Conservation (phyloP, 805 yeast species). For the Hanseniaspora hatyaiensis region DNA sequence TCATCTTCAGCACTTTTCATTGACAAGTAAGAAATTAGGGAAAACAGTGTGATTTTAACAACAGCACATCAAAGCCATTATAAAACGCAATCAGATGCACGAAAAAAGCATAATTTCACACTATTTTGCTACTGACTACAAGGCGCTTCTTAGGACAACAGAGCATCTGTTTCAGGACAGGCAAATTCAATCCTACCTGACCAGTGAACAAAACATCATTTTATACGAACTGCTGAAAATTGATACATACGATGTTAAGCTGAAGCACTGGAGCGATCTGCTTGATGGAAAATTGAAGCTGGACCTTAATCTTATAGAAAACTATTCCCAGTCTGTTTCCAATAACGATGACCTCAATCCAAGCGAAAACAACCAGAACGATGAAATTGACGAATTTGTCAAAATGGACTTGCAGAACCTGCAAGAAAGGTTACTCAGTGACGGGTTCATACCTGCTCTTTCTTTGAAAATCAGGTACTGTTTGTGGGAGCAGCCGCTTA, state of each 20-base stretch:
- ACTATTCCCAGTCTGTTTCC: too few species aligned
- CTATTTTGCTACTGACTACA: slow-evolving; percentile 27
- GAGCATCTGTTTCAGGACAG: slow-evolving; percentile 31
- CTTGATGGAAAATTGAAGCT: slow-evolving; percentile 7
- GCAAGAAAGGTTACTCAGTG: slow-evolving; percentile 36
- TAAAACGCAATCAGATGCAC: background rate
- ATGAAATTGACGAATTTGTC: slow-evolving; percentile 25
- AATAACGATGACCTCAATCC: slow-evolving; percentile 15
- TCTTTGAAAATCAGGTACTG: slow-evolving; percentile 57
- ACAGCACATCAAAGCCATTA: background rate
- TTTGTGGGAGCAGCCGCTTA: slow-evolving; percentile 45
- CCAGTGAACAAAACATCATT: slow-evolving; percentile 45
- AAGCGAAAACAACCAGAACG: slow-evolving; percentile 4
- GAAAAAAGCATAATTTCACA: slow-evolving; percentile 18
- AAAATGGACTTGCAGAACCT: slow-evolving; percentile 33
- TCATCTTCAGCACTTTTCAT: too few species aligned
- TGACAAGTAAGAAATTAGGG: too few species aligned
- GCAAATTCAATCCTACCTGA: slow-evolving; percentile 39
- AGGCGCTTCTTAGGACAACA: slow-evolving; percentile 28
- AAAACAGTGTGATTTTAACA: too few species aligned
- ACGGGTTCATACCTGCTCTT: slow-evolving; percentile 40
- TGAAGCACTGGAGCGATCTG: slow-evolving; percentile 11
- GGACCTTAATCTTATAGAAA: slow-evolving; percentile 1
- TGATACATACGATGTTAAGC: slow-evolving; percentile 21
- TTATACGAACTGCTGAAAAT: slow-evolving; percentile 37